phyloP scores from a whole-genome alignment of 148 eudicot genomes.

The Cornus suecica region DNA sequence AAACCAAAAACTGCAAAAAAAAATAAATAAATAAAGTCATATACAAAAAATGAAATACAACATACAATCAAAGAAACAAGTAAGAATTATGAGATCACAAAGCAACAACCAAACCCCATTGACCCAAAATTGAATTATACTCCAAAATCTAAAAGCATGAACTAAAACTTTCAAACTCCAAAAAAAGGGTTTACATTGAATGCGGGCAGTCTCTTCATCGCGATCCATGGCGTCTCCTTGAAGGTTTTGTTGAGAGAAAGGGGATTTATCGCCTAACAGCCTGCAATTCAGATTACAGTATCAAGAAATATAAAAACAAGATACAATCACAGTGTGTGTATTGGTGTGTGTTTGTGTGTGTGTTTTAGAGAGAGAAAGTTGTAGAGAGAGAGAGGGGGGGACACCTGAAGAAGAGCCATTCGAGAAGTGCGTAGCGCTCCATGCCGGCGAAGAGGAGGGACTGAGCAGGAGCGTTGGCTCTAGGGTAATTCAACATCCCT shows the following conservation, averaged over 20 bases:
- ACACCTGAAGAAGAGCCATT: conserved; percentile 99
- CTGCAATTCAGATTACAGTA: conserved; percentile 33
- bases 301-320: conserved; percentile 2
- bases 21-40: too few relatives aligned
- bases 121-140: too few relatives aligned
- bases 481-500: conserved; percentile 67
- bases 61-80: too few relatives aligned
- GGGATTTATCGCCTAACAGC: conserved; percentile 86
- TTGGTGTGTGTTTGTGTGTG: too few relatives aligned
- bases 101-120: too few relatives aligned
- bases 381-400: background rate
- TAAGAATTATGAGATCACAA: too few relatives aligned
- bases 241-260: conserved; percentile 83
- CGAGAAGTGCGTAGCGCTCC: conserved; percentile 98
- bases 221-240: conserved; percentile 93
- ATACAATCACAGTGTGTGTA: background rate
- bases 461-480: conserved; percentile 92
- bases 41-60: too few relatives aligned
- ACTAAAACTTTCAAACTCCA: background rate
- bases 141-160: too few relatives aligned
- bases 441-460: conserved; percentile 97
- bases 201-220: conserved; percentile 90
- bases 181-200: conserved; percentile 55
- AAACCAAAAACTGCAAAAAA: background rate
- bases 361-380: background rate